Evolutionary conservation across 805 yeast species (phyloP), one percentile per base, ranked within the genome.

Genomic region (Diddensiella caesifluorescens): DNA sequence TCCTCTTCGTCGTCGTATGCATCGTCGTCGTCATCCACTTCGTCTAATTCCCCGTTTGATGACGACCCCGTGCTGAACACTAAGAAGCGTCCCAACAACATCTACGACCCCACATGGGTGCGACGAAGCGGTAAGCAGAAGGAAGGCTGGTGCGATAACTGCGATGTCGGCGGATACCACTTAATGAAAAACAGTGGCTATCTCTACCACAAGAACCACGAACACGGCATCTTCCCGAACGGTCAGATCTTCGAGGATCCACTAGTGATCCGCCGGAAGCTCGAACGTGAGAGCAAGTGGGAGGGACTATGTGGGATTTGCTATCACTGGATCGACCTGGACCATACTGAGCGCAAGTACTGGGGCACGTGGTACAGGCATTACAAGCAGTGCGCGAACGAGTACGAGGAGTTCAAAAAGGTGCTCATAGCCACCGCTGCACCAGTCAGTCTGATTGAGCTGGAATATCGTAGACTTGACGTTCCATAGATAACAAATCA

Each of bases 361-460:
- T 53, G 56, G 56, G 55, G 55, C 6, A 53, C 56, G 1, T 53
- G 56, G 56, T 53, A 48, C 39, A 39, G 55, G 9, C 56, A 53
- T 39, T 53, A 53, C 30, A 51, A 51, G 35, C 42, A 42, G 33
- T 53, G 56, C 36, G 47, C 47, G 23, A 47, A 51, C 26, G 56
- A 53, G 38, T 53, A 53, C 31, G 52, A 53, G 21, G 55, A 46
- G 22, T 41, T 52, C 26, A 47, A 49, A 36, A 46, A 43, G 30
- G 45, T 48, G 4, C 35, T 52, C 7, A 32, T 30, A 6, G 48
- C 53, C 9, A 49, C 51, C 18, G 51, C 52, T 3, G 54, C 53
- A 4, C 54, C 54, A 4, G 50, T 51, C 9, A 37, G 46, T 21
- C 26, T 53, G n/a, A 28, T 49, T 2, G 56, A 53, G 33, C 20